A percentile compares a stretch with the other conserved stretches of the same genome.
Conservation (phyloP, 1,139 yeast genomes). For the Saccharomyces hybrid region DNA sequence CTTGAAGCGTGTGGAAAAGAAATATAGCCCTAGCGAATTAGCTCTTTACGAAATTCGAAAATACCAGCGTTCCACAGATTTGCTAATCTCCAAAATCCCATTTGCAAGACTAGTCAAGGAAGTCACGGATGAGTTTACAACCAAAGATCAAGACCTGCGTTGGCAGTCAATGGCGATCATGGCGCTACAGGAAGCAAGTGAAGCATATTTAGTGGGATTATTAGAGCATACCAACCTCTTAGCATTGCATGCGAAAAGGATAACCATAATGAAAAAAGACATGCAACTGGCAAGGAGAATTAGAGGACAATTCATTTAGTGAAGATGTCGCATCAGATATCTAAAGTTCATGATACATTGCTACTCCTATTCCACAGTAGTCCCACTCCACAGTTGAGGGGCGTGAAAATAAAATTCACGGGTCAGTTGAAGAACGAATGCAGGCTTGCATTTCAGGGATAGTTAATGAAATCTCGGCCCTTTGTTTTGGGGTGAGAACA, state of each 20-base stretch:
- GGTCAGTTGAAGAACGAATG: neutral
- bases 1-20: constrained; percentile 31
- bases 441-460: neutral
- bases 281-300: constrained; percentile 85
- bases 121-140: constrained; percentile 57
- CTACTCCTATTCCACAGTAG: neutral
- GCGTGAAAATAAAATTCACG: neutral
- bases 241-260: constrained; percentile 89
- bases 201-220: constrained; percentile 76
- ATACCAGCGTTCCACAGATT: constrained; percentile 71
- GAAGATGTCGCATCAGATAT: neutral
- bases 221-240: constrained; percentile 86
- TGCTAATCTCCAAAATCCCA: constrained; percentile 77
- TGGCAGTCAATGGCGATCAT: constrained; percentile 91
- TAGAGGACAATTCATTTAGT: constrained; percentile 45
- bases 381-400: neutral
- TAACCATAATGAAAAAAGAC: constrained; percentile 90
- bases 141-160: constrained; percentile 51
- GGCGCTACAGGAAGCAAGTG: constrained; percentile 90
- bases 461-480: neutral
- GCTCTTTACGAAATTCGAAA: constrained; percentile 73
- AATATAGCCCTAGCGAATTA: constrained; percentile 65
- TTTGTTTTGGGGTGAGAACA: neutral
- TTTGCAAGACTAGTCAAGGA: constrained; percentile 79
- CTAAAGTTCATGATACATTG: neutral